These are phyloP conservation scores for Diaporthe amygdali DNA, from an alignment of 2,329 filamentous ascomycete species.

Conservation along the genomic window DNA sequence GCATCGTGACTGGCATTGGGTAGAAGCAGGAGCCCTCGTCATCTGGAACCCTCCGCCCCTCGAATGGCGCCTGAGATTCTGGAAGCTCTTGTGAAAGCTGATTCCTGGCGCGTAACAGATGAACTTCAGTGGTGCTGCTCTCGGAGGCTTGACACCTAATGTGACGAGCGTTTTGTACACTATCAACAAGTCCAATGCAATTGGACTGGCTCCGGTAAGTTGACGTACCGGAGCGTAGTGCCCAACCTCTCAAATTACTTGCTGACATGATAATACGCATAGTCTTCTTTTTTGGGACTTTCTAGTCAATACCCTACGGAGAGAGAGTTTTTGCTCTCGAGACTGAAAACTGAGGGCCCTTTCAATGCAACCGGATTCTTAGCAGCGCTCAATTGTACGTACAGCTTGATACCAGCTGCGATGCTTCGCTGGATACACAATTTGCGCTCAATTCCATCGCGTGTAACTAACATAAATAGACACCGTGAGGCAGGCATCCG, in stretches of 20 bases:
- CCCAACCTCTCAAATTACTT: constrained; percentile 26
- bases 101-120: constrained; percentile 31
- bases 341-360: constrained; percentile 28
- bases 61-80: neutral
- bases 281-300: constrained; percentile 34
- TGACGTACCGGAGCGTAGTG: too few species aligned
- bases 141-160: constrained; percentile 53
- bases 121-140: constrained; percentile 50
- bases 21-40: neutral
- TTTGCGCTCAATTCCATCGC: neutral
- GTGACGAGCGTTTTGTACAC: constrained; percentile 40
- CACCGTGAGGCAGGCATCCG: constrained; percentile 22
- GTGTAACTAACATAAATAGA: neutral
- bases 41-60: too few species aligned
- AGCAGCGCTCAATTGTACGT: constrained; percentile 26
- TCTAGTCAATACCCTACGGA: constrained; percentile 38
- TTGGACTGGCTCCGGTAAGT: constrained; percentile 14
- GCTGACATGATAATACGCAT: neutral
- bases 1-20: too few species aligned
- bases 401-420: neutral
- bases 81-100: neutral
- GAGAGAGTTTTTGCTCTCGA: constrained; percentile 30
- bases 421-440: too few species aligned
- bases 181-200: constrained; percentile 34
- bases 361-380: constrained; percentile 31